Conservation (phyloP, 805 yeast species). For the Saturnispora serradocipensis region DNA sequence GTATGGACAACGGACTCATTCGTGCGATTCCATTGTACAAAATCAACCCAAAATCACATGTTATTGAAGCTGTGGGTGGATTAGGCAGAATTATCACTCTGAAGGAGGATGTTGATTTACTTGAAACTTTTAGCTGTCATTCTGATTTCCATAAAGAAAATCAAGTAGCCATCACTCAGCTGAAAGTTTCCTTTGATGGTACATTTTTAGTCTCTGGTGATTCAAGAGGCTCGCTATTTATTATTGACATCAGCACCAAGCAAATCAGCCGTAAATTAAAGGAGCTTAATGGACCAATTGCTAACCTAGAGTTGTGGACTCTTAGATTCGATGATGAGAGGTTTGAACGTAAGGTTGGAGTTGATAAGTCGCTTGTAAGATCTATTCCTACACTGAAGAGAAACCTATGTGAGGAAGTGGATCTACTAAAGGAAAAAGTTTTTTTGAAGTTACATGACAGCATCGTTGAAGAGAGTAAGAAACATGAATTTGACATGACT, state of each 20-base stretch:
- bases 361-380: conserved; percentile 27
- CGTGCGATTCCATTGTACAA: conserved; percentile 44
- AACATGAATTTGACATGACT: conserved; percentile 32
- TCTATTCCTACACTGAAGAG: conserved; percentile 61
- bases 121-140: conserved; percentile 47
- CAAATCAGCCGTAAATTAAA: conserved; percentile 56
- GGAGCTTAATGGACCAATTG: conserved; percentile 22
- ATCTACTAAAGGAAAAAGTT: conserved; percentile 36
- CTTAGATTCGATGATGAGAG: conserved; percentile 12
- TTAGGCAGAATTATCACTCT: conserved; percentile 41
- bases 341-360: conserved; percentile 19
- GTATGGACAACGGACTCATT: conserved; percentile 54
- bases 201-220: conserved; percentile 68
- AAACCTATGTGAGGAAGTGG: conserved; percentile 35
- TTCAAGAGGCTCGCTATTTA: conserved; percentile 52
- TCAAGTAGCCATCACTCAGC: conserved; percentile 37
- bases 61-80: conserved; percentile 55
- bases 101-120: conserved; percentile 40
- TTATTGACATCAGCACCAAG: conserved; percentile 61
- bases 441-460: conserved; percentile 26
- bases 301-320: conserved; percentile 19
- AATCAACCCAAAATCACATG: conserved; percentile 27
- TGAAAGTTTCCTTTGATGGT: conserved; percentile 67
- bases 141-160: conserved; percentile 19
- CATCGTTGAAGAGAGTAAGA: conserved; percentile 10